Base-by-base conservation (phyloP, 805 yeast species). In the Myxozyma mucilagina region DNA sequence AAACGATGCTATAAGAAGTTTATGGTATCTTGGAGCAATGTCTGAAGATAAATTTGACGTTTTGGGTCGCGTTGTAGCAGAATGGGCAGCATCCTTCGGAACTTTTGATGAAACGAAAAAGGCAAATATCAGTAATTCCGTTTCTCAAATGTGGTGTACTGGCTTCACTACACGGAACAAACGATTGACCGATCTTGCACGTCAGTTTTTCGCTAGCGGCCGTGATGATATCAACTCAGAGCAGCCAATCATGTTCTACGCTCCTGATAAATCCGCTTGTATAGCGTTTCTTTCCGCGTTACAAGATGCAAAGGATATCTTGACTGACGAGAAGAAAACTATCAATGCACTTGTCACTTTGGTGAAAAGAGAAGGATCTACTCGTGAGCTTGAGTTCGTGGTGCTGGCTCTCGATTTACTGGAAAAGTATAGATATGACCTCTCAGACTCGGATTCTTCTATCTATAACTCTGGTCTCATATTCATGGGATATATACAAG, bases 111-210 rank as follows among this genome's bases (percentile, higher is more conserved):
- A 11, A 36, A 34, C 11, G 14, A 29, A 16, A 24, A 16, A 18
- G 38, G 34, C 39, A 18, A 14, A 14, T 11, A 14, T 56, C 31
- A 44, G 38, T 16, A 56, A 47, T 18, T 49, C 61, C 6, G 59
- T 61, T 16, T 32, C 53, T 35, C 64, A 61, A 47, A 57, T 61
- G 61, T 61, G 64, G 64, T 32, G 58, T 45, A 57, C 60, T n/a
- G 64, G 58, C 14, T 41, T 47, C 24, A 32, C 64, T n/a, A 48
- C 47, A 10, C 20, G 53, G 3, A 53, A 53, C 43, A 11, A 9
- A 29, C 48, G 59, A 38, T n/a, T 53, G 24, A 38, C 18, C 4
- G 41, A 42, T 9, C 41, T 61, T 18, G 51, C 61, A 11, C 14
- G 31, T 35, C 10, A 47, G 14, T 61, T 53, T 20, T 47, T 57